Evolutionary conservation across 2,329 filamentous ascomycete genomes (phyloP), one percentile per base, ranked within the genome.

Genomic region (Aspergillus versicolor): DNA sequence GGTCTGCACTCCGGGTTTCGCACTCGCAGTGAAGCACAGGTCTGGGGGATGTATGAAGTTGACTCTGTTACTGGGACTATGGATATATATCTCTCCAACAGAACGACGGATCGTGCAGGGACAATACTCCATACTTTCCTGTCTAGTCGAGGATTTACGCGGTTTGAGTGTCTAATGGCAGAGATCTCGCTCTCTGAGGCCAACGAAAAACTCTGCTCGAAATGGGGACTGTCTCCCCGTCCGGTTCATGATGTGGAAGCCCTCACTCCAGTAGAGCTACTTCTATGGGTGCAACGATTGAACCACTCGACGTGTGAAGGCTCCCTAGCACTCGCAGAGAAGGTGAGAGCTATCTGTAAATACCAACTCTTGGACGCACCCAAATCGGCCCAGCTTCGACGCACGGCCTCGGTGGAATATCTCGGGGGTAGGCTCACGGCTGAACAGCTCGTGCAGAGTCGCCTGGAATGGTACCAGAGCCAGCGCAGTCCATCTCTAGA

Each of bases 401-500:
- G 67, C 13, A 61, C 71, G 6, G 70, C 68, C 57, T 72, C 76
- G 0, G 65, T 67, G 30, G 67, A 62, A 5, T 80, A 77, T 58
- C 69, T 80, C 5, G 63, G 68, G 19, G 71, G 73, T n/a, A 61
- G 70, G 2, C 61, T 75, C 17, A 67, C 70, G 17, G 52, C 67
- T 2, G 64, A 72, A 44, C 63, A 69, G 5, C 56, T 80, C 8
- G 65, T 80, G 8, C 52, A 61, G 17, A 61, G 71, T 8, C 73
- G 77, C 7, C 65, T 77, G 11, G 63, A 56, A 6, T 79, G 77
- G 78, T 73, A 77, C 49, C 52, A 61, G 5, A 70, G 73, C 2
- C 70, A 75, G 43, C 69, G 70, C 1, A 74, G 72, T 53, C 60
- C 58, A 27, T 58, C 48, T 15, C 49, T 48, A 2, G 45, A 71